Conservation (phyloP, 352 stramenopile species). For the Phytophthora litchii region DNA sequence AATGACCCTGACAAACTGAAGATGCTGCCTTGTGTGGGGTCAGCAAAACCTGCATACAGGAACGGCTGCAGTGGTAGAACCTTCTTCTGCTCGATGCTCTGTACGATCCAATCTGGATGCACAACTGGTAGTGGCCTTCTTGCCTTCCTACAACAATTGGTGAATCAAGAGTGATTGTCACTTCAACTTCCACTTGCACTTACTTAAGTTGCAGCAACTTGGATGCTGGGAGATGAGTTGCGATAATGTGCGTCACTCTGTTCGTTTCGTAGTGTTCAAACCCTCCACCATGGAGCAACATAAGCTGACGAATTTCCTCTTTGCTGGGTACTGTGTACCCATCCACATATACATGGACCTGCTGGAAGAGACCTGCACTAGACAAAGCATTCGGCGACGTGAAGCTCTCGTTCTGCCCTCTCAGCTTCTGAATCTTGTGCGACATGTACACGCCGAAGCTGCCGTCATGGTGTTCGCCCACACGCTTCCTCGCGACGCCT, state of each 20-base stretch:
- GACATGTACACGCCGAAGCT: slow-evolving; percentile 91
- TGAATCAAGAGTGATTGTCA: not conserved
- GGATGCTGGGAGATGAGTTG: slow-evolving; percentile 79
- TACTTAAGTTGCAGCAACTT: slow-evolving; percentile 89
- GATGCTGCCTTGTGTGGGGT: slow-evolving; percentile 67
- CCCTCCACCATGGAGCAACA: slow-evolving; percentile 79
- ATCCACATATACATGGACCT: slow-evolving; percentile 89
- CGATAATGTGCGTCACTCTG: slow-evolving; percentile 88
- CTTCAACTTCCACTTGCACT: slow-evolving; percentile 33
- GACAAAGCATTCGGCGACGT: not conserved
- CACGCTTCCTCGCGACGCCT: slow-evolving; percentile 39
- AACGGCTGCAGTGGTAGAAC: slow-evolving; percentile 84
- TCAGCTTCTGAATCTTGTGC: slow-evolving; percentile 92
- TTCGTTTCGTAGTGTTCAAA: slow-evolving; percentile 91
- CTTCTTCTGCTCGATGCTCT: slow-evolving; percentile 78
- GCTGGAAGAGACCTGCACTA: slow-evolving; percentile 55
- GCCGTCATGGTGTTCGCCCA: slow-evolving; percentile 89
- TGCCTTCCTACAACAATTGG: slow-evolving; percentile 46
- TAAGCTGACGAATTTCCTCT: slow-evolving; percentile 81
- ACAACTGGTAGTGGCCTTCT: slow-evolving; percentile 76
- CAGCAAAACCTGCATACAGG: slow-evolving; percentile 82
- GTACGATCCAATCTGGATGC: slow-evolving; percentile 92
- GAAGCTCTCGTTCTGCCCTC: slow-evolving; percentile 68
- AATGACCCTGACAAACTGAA: slow-evolving; percentile 17
- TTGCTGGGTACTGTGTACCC: slow-evolving; percentile 86